Evolutionary conservation across 208 protist genomes (phyloP), one percentile per base, ranked within the genome.

Genomic region (Acanthamoeba triangularis): DNA sequence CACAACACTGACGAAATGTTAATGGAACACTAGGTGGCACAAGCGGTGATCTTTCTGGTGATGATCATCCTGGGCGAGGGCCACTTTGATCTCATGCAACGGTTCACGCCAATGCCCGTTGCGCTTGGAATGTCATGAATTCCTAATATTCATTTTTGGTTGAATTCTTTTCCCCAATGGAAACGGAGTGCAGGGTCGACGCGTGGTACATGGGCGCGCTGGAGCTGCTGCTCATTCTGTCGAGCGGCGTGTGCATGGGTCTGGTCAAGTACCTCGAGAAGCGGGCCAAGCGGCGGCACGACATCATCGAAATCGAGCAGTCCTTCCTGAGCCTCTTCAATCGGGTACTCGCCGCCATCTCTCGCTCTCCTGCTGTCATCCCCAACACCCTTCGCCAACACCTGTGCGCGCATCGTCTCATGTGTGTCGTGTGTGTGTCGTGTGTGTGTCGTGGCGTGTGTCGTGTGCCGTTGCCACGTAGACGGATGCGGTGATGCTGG

Each of bases 401-500:
- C 4, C 49, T 52, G 49, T n/a, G n/a, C n/a, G n/a, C n/a, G n/a
- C n/a, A n/a, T n/a, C 37, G 37, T 41, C 37, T 41, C 1, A 41
- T 54, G 49, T 54, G 49, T 54, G 49, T 54, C n/a, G 49, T 54
- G 49, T 54, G 49, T 54, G 49, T 54, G 49, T 54, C 1, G 44
- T 54, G 11, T 87, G 63, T 61, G 78, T 30, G 49, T 54, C 1
- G 49, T 54, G 49, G 16, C 14, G 49, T 54, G 49, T 54, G 49
- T 54, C 14, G 49, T 54, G 49, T 54, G 3, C 3, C 6, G 14
- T 8, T 0, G 10, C 1, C 8, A 52, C 80, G 18, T 33, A 90
- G 80, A 90, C 80, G 30, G 80, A 90, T 28, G 80, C 80, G n/a
- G 80, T 90, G 80, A 90, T 90, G 80, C 49, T 63, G 54, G 80